Evolutionary conservation across 495 filamentous ascomycete species (phyloP).

Genomic region (Hypoxylon intermedium): DNA sequence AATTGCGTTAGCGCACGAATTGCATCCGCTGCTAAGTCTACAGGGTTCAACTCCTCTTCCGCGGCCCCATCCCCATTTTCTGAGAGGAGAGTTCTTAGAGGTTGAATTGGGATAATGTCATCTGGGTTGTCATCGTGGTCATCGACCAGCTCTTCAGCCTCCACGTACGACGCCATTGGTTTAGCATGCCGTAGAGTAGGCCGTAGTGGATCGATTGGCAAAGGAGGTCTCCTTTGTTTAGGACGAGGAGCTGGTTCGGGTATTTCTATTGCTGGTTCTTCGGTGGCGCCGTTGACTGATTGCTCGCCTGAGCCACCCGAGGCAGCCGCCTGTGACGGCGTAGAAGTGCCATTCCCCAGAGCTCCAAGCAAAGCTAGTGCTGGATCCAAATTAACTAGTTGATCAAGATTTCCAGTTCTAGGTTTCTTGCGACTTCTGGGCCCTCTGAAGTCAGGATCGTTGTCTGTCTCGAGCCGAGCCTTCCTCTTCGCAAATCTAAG

Average conservation of each 20-base stretch:
- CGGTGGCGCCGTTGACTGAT: background rate
- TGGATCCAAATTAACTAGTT: slow-evolving; percentile 46
- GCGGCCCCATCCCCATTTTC: slow-evolving; percentile 19
- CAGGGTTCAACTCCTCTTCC: slow-evolving; percentile 38
- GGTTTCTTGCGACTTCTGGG: slow-evolving; percentile 48
- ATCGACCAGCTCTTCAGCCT: slow-evolving; percentile 46
- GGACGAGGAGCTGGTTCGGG: slow-evolving; percentile 9
- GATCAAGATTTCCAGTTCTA: slow-evolving; percentile 44
- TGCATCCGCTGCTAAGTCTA: slow-evolving; percentile 49
- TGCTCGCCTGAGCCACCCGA: slow-evolving; percentile 3
- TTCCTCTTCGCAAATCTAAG: slow-evolving; percentile 54
- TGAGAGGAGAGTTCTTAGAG: slow-evolving; percentile 12
- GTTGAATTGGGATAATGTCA: slow-evolving; percentile 42
- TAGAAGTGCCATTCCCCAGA: slow-evolving; percentile 31
- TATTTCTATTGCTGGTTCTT: slow-evolving; percentile 20
- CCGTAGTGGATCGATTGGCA: slow-evolving; percentile 41
- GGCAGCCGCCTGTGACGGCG: slow-evolving; percentile 11
- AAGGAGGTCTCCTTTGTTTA: slow-evolving; percentile 18
- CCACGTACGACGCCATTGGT: slow-evolving; percentile 51
- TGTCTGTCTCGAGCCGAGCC: slow-evolving; percentile 51
- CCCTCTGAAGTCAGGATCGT: slow-evolving; percentile 56
- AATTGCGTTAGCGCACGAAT: slow-evolving; percentile 38
- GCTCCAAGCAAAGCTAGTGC: slow-evolving; percentile 38
- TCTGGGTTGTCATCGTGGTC: slow-evolving; percentile 48
- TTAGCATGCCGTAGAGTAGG: slow-evolving; percentile 55